phyloP scores from a whole-genome alignment of 768 basidiomycete species.

The Phanerochaete sordida region DNA sequence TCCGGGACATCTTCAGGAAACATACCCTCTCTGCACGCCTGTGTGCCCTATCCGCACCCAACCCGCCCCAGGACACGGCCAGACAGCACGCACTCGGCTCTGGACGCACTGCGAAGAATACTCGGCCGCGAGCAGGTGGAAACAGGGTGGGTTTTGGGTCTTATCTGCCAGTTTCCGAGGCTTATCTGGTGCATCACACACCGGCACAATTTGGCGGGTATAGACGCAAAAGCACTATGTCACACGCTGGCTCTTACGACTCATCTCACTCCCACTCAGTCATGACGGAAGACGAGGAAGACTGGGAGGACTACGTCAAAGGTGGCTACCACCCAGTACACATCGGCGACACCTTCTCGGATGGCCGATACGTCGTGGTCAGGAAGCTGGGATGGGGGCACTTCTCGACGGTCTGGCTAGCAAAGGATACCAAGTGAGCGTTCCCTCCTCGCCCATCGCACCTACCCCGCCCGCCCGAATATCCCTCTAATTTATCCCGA shows the following conservation, averaged over 20 bases:
- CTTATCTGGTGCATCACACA: slow-evolving; percentile 9
- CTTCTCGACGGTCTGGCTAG: slow-evolving; percentile 92
- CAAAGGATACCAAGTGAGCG: slow-evolving; percentile 74
- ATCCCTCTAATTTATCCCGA: slow-evolving; percentile 5
- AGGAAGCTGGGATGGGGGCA: slow-evolving; percentile 96
- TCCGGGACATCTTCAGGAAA: slow-evolving; percentile 1
- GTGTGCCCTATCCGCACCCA: background rate
- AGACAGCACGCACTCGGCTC: background rate
- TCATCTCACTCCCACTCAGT: slow-evolving; percentile 71
- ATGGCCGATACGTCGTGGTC: slow-evolving; percentile 85
- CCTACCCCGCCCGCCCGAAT: background rate
- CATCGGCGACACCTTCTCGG: slow-evolving; percentile 88
- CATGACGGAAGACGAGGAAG: slow-evolving; percentile 91
- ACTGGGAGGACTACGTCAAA: slow-evolving; percentile 78
- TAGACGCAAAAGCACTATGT: slow-evolving; percentile 21
- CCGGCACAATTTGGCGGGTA: slow-evolving; percentile 5
- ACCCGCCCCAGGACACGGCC: background rate
- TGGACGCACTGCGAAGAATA: background rate
- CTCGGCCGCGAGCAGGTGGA: background rate
- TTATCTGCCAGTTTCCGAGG: slow-evolving; percentile 3
- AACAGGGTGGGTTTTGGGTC: slow-evolving; percentile 8
- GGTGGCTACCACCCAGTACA: slow-evolving; percentile 90
- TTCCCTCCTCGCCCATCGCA: slow-evolving; percentile 2
- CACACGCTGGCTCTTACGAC: slow-evolving; percentile 35
- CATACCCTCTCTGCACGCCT: background rate